Conservation (phyloP, 2,329 filamentous ascomycete genomes). For the Annulohypoxylon truncatum region DNA sequence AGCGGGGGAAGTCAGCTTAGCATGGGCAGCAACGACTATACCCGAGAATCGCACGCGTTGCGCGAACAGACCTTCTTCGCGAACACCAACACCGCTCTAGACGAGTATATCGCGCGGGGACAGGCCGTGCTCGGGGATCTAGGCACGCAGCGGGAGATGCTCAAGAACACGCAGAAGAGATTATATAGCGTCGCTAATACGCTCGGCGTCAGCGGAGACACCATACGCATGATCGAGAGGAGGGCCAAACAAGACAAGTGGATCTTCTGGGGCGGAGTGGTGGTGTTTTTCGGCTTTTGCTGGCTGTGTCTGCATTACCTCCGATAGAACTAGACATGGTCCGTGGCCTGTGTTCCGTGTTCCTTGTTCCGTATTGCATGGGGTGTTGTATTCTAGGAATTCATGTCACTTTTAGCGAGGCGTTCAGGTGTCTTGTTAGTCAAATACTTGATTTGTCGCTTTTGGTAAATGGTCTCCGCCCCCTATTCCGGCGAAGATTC, state of each 20-base stretch:
- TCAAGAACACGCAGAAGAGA: constrained; percentile 92
- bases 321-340: constrained; percentile 62
- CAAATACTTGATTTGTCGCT: constrained; percentile 3
- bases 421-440: constrained; percentile 36
- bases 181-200: constrained; percentile 96
- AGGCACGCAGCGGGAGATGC: constrained; percentile 88
- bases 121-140: constrained; percentile 91
- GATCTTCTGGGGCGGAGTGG: constrained; percentile 91
- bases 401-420: constrained; percentile 41
- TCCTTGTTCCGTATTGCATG: background rate
- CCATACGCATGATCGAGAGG: constrained; percentile 95
- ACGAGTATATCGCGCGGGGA: constrained; percentile 93
- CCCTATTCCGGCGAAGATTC: background rate
- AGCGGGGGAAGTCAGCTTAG: constrained; percentile 53
- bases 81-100: constrained; percentile 83
- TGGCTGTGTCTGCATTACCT: constrained; percentile 90
- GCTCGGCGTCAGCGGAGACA: constrained; percentile 91
- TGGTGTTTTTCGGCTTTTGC: constrained; percentile 91
- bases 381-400: constrained; percentile 19
- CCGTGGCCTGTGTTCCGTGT: background rate
- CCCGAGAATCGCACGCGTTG: constrained; percentile 83
- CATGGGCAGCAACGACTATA: constrained; percentile 70
- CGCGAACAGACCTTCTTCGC: constrained; percentile 90
- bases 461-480: background rate
- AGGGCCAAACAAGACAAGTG: constrained; percentile 95